Evolutionary conservation across 495 filamentous ascomycete genomes (phyloP).

Genomic region (Neurospora tetrasperma): DNA sequence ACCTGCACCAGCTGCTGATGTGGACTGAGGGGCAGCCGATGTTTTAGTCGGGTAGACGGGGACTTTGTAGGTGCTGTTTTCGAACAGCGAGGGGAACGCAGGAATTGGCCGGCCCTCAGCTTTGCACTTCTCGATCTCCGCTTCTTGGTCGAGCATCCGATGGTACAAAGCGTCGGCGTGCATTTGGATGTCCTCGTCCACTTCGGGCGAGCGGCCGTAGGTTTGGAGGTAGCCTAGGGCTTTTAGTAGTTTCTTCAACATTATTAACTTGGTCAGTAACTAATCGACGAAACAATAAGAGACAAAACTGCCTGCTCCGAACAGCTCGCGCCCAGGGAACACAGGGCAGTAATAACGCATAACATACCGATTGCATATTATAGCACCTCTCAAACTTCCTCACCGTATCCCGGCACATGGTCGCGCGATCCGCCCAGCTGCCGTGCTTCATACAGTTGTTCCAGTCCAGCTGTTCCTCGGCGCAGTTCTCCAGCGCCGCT

Average conservation of each 20-base stretch:
- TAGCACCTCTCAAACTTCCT: constrained; percentile 69
- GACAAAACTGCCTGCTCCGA: background rate
- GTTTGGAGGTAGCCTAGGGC: constrained; percentile 78
- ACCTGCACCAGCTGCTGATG: constrained; percentile 2
- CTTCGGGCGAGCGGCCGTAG: constrained; percentile 49
- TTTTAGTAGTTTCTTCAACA: constrained; percentile 66
- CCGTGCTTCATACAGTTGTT: constrained; percentile 66
- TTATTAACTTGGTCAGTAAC: background rate
- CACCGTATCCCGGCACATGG: constrained; percentile 66
- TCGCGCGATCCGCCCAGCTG: constrained; percentile 46
- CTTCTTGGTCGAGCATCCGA: constrained; percentile 69
- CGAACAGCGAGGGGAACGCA: constrained; percentile 33
- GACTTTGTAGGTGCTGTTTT: constrained; percentile 22
- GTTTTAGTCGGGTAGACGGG: constrained; percentile 14
- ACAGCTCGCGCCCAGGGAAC: background rate
- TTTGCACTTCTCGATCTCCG: constrained; percentile 54
- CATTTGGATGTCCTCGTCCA: constrained; percentile 90
- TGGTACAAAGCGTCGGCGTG: constrained; percentile 86
- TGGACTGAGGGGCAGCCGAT: constrained; percentile 2
- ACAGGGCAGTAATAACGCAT: background rate
- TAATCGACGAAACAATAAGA: background rate
- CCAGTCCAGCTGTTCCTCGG: constrained; percentile 67
- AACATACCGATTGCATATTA: constrained; percentile 62
- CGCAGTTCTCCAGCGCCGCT: constrained; percentile 89
- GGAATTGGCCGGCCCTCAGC: constrained; percentile 46